Evolutionary conservation across 2,329 filamentous ascomycete genomes (phyloP).

Genomic region (Proliferodiscus dingleyae): DNA sequence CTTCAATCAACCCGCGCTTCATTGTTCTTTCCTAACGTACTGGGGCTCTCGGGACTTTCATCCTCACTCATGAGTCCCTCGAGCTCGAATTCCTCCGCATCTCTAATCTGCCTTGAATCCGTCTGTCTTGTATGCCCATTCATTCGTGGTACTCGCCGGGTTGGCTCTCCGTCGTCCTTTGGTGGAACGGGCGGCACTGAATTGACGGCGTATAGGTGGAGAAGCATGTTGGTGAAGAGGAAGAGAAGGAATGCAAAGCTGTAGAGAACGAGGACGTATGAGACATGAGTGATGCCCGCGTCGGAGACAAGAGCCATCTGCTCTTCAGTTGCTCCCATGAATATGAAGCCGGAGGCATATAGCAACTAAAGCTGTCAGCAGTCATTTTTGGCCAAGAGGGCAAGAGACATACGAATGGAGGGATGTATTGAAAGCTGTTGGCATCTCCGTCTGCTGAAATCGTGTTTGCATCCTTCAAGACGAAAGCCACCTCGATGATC

Average conservation of each 20-base stretch:
- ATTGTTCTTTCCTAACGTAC: constrained; percentile 44
- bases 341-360: constrained; percentile 88
- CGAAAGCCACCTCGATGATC: constrained; percentile 87
- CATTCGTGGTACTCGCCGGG: constrained; percentile 21
- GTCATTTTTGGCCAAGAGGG: constrained; percentile 13
- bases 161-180: constrained; percentile 26
- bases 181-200: constrained; percentile 35
- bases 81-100: constrained; percentile 90
- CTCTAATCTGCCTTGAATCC: constrained; percentile 58
- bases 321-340: constrained; percentile 96
- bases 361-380: constrained; percentile 61
- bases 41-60: constrained; percentile 54
- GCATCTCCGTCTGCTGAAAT: constrained; percentile 64
- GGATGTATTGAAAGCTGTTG: constrained; percentile 68
- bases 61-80: constrained; percentile 87
- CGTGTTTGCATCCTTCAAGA: constrained; percentile 67
- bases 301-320: constrained; percentile 77
- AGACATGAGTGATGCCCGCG: constrained; percentile 78
- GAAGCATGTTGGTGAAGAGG: constrained; percentile 82
- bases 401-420: constrained; percentile 53
- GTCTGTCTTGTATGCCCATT: constrained; percentile 35
- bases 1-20: constrained; percentile 21
- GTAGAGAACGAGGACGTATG: constrained; percentile 88
- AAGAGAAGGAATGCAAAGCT: constrained; percentile 87
- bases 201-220: constrained; percentile 72